Conservation (phyloP, 805 yeast genomes). For the Saturnispora galanensis region DNA sequence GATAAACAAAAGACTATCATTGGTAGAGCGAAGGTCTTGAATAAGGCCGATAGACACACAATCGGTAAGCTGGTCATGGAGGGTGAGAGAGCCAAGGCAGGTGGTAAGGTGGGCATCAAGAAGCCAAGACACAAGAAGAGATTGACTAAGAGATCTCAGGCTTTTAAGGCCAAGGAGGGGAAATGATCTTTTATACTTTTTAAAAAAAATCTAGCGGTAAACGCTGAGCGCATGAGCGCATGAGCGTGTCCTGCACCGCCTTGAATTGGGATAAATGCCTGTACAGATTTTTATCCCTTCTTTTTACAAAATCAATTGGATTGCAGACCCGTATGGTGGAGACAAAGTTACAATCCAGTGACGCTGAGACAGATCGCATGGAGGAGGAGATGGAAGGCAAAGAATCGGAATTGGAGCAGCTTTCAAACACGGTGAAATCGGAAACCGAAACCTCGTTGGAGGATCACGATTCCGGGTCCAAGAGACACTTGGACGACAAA, state of each 20-base stretch:
- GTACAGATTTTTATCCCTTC: neutral
- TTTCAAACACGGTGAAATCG: neutral
- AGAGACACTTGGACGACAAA: slow-evolving; percentile 2
- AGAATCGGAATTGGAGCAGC: slow-evolving; percentile 38
- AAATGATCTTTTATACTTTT: neutral
- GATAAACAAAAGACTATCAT: slow-evolving; percentile 65
- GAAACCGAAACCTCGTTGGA: neutral
- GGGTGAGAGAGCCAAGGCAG: slow-evolving; percentile 72
- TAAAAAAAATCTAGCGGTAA: neutral
- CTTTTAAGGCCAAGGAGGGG: slow-evolving; percentile 15
- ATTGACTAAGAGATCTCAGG: slow-evolving; percentile 40
- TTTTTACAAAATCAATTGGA: neutral
- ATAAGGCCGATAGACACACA: slow-evolving; percentile 69
- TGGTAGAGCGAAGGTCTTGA: slow-evolving; percentile 73
- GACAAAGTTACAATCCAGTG: slow-evolving; percentile 37
- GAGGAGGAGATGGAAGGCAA: slow-evolving; percentile 41
- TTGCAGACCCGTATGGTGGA: neutral
- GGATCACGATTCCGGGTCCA: neutral
- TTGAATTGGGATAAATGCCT: no score
- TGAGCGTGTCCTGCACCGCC: neutral
- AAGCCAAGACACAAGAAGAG: slow-evolving; percentile 50
- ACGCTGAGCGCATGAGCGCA: neutral
- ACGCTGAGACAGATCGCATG: slow-evolving; percentile 88
- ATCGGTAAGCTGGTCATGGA: slow-evolving; percentile 54
- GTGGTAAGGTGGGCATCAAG: slow-evolving; percentile 43